Conservation (phyloP, 2,329 filamentous ascomycete species). For the Leptographium procerum region DNA sequence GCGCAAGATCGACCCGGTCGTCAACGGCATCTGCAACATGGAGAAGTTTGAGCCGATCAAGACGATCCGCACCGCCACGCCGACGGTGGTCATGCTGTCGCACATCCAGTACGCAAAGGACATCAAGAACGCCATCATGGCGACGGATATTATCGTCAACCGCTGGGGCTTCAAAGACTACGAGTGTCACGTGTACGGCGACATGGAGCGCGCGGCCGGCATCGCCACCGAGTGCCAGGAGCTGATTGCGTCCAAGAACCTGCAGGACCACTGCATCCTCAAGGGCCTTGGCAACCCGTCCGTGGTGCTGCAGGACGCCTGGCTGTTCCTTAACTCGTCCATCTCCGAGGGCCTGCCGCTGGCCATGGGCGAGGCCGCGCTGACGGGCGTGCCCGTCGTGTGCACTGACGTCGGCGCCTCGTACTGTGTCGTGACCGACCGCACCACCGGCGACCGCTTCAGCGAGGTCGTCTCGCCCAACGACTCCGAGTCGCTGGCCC, state of each 20-base stretch:
- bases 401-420: slow-evolving; percentile 46
- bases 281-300: slow-evolving; percentile 45
- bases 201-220: slow-evolving; percentile 40
- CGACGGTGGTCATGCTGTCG: slow-evolving; percentile 55
- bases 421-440: slow-evolving; percentile 43
- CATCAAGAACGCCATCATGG: slow-evolving; percentile 52
- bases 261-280: slow-evolving; percentile 37
- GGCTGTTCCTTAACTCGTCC: slow-evolving; percentile 47
- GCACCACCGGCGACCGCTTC: slow-evolving; percentile 35
- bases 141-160: slow-evolving; percentile 54
- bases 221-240: slow-evolving; percentile 46
- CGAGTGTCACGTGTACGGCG: slow-evolving; percentile 50
- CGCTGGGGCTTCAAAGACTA: slow-evolving; percentile 56
- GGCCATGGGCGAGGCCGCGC: slow-evolving; percentile 46
- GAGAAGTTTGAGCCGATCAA: slow-evolving; percentile 49
- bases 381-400: slow-evolving; percentile 43
- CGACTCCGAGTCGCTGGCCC: slow-evolving; percentile 46
- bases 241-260: slow-evolving; percentile 42
- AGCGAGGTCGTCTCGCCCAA: slow-evolving; percentile 54
- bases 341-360: slow-evolving; percentile 44
- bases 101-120: slow-evolving; percentile 51
- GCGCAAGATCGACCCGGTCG: slow-evolving; percentile 51
- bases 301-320: slow-evolving; percentile 42
- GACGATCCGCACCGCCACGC: slow-evolving; percentile 44
- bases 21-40: slow-evolving; percentile 55